phyloP scores from a whole-genome alignment of 495 filamentous ascomycete genomes.

The Rhypophila decipiens region DNA sequence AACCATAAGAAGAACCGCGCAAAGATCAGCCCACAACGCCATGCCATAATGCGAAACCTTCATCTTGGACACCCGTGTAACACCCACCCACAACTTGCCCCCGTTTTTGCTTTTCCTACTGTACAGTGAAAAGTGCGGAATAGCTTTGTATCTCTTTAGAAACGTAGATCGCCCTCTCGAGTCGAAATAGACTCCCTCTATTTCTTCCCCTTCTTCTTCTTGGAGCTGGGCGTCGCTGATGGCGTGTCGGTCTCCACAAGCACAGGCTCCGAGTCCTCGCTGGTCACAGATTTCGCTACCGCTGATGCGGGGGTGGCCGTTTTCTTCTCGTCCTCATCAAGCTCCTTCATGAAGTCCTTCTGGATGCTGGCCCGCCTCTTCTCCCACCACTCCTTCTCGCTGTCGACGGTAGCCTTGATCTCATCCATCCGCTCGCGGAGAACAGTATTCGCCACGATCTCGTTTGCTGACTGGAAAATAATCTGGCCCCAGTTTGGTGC shows the following conservation, averaged over 20 bases:
- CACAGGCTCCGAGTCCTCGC: slow-evolving; percentile 83
- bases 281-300: too few relatives aligned
- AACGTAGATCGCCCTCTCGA: neutral
- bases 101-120: neutral
- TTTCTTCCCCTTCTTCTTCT: slow-evolving; percentile 80
- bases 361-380: slow-evolving; percentile 65
- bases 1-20: too few relatives aligned
- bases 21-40: slow-evolving; percentile 23
- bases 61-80: neutral
- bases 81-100: neutral
- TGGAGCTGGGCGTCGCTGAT: slow-evolving; percentile 38
- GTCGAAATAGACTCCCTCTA: slow-evolving; percentile 23
- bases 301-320: slow-evolving; percentile 21
- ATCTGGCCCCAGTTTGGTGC: slow-evolving; percentile 79
- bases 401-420: slow-evolving; percentile 60
- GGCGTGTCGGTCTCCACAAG: slow-evolving; percentile 70
- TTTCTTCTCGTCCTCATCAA: slow-evolving; percentile 50
- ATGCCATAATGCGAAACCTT: slow-evolving; percentile 18
- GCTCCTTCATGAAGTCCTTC: slow-evolving; percentile 77
- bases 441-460: slow-evolving; percentile 69
- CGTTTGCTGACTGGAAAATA: slow-evolving; percentile 91
- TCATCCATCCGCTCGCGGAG: slow-evolving; percentile 71
- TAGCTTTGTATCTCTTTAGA: too few relatives aligned
- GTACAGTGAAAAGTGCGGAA: too few relatives aligned
- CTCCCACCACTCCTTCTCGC: slow-evolving; percentile 89